phyloP scores from a whole-genome alignment of 2,329 filamentous ascomycete species.

The Cladosporium sp. region DNA sequence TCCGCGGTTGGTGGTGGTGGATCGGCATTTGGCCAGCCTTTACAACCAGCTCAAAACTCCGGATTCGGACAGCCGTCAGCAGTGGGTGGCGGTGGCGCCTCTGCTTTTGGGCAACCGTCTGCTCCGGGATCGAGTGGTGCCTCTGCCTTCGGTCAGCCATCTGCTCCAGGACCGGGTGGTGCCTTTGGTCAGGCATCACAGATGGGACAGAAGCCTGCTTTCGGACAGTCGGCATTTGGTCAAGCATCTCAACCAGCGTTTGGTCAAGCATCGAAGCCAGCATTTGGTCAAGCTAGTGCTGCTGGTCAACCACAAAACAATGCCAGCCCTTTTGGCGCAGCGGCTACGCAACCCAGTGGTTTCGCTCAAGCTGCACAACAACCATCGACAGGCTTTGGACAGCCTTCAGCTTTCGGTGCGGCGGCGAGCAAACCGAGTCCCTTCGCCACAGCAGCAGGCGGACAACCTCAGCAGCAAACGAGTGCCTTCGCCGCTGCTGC shows the following conservation, averaged over 20 bases:
- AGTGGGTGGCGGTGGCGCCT: conserved; percentile 24
- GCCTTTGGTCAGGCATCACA: conserved; percentile 36
- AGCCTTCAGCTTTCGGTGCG: conserved; percentile 28
- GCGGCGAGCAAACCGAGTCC: conserved; percentile 23
- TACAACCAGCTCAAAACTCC: conserved; percentile 16
- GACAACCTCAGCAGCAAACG: background rate
- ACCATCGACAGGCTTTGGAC: conserved; percentile 10
- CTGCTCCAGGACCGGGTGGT: conserved; percentile 40
- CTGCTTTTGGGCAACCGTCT: conserved; percentile 30
- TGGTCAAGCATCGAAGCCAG: conserved; percentile 27
- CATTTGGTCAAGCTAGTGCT: conserved; percentile 41
- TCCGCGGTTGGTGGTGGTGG: conserved; percentile 16
- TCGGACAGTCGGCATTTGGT: conserved; percentile 35
- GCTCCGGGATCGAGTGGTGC: conserved; percentile 41
- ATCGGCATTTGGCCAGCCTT: conserved; percentile 27
- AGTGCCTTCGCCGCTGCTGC: conserved; percentile 3
- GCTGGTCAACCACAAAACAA: conserved; percentile 32
- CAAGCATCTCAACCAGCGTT: conserved; percentile 32
- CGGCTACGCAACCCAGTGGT: conserved; percentile 15
- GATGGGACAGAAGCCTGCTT: conserved; percentile 25
- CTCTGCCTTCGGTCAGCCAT: conserved; percentile 35
- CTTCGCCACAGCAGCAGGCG: conserved; percentile 1
- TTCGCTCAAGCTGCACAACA: conserved; percentile 17
- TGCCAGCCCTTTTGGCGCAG: conserved; percentile 14
- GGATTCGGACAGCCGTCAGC: conserved; percentile 28